A percentile compares a stretch with the other conserved stretches of the same genome.
phyloP scores from a whole-genome alignment of 768 basidiomycete genomes.

The Kwoniella dejecticola region DNA sequence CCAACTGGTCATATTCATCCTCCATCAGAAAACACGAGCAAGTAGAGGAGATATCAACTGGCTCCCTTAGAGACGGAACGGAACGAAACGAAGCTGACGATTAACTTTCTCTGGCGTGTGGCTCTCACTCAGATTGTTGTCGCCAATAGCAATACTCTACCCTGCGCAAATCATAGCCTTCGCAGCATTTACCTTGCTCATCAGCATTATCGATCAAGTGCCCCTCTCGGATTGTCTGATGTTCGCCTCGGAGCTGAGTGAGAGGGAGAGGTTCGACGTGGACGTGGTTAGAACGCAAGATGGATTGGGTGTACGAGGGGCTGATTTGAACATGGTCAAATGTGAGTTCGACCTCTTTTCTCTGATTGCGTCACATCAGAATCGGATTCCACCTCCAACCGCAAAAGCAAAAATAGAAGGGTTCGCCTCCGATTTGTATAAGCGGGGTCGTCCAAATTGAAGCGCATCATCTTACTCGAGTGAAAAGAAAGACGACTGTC shows the following conservation, averaged over 20 bases:
- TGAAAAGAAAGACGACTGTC: background rate
- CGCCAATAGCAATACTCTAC: constrained; percentile 38
- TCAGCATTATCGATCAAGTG: constrained; percentile 18
- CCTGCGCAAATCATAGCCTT: constrained; percentile 39
- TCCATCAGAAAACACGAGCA: no score
- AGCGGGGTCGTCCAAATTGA: no score
- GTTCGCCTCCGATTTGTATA: no score
- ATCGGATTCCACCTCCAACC: no score
- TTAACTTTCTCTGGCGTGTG: background rate
- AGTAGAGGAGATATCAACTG: no score
- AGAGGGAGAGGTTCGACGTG: constrained; percentile 31
- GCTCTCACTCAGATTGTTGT: constrained; percentile 20
- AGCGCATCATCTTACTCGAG: no score
- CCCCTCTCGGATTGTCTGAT: constrained; percentile 16
- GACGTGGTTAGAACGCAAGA: constrained; percentile 18
- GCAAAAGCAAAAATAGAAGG: no score
- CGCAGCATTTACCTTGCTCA: constrained; percentile 26
- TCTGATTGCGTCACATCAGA: background rate
- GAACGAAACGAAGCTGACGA: background rate
- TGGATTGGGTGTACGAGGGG: constrained; percentile 12
- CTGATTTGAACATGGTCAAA: constrained; percentile 21
- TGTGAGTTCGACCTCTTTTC: constrained; percentile 16
- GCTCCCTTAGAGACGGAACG: no score
- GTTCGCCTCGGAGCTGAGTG: constrained; percentile 24
- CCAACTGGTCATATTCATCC: no score